Evolutionary conservation across 805 yeast species (phyloP).

Genomic region (Pichia thaimueangensis): DNA sequence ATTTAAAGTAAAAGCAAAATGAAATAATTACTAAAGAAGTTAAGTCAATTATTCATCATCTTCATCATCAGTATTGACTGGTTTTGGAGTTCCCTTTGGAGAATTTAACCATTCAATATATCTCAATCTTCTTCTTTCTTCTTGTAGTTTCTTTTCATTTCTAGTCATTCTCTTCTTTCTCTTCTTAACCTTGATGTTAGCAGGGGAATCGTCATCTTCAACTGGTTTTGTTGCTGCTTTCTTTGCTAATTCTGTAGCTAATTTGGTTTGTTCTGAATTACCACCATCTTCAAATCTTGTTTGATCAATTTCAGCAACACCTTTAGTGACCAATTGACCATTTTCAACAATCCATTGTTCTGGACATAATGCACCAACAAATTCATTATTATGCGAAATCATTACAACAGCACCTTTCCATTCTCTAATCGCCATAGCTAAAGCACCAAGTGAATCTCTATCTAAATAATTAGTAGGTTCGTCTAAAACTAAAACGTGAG

Average conservation of each 20-base stretch:
- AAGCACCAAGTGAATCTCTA: conserved; percentile 95
- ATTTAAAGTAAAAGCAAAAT: too few relatives aligned
- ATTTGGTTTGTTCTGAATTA: conserved; percentile 36
- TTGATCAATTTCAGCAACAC: conserved; percentile 66
- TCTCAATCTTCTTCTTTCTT: conserved; percentile 89
- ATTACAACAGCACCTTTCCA: conserved; percentile 98
- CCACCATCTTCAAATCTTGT: conserved; percentile 78
- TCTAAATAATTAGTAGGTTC: conserved; percentile 98
- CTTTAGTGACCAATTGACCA: conserved; percentile 82
- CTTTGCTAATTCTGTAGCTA: conserved; percentile 40
- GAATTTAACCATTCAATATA: conserved; percentile 90
- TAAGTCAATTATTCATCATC: conserved; percentile 29
- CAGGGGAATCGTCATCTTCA: conserved; percentile 80
- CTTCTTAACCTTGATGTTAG: conserved; percentile 82
- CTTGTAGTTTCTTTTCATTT: conserved; percentile 88
- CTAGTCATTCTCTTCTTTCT: conserved; percentile 95
- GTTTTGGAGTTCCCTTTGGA: conserved; percentile 97
- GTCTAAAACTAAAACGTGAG: conserved; percentile 90
- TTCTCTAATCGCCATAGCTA: conserved; percentile 95
- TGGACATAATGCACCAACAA: conserved; percentile 95
- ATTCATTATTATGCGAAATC: conserved; percentile 97
- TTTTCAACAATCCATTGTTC: conserved; percentile 98
- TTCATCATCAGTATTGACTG: conserved; percentile 90
- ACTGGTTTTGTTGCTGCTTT: conserved; percentile 44
- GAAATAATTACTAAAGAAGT: too few relatives aligned